A percentile compares a stretch with the other conserved stretches of the same genome.
phyloP scores from a whole-genome alignment of 73 alveolate genomes.

The Paramecium bursaria region DNA sequence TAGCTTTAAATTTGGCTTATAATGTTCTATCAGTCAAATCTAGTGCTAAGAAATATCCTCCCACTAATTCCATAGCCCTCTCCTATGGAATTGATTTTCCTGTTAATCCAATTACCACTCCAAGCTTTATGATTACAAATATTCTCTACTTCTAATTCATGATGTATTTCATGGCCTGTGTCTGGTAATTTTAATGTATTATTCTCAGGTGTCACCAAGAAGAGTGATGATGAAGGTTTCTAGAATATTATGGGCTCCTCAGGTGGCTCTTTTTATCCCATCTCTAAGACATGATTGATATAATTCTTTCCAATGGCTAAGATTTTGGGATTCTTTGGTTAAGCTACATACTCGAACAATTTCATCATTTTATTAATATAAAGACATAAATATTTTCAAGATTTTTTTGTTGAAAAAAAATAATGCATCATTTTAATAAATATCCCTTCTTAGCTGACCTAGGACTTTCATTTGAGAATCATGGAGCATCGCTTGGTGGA shows the following conservation, averaged over 20 bases:
- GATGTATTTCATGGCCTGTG: slow-evolving; percentile 78
- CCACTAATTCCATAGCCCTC: slow-evolving; percentile 79
- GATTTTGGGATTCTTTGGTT: slow-evolving; percentile 67
- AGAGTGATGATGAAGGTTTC: slow-evolving; percentile 72
- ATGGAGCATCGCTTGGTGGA: slow-evolving; percentile 80
- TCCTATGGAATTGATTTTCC: slow-evolving; percentile 70
- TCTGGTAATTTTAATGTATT: slow-evolving; percentile 9
- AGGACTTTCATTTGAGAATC: slow-evolving; percentile 78
- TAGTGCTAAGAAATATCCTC: slow-evolving; percentile 82
- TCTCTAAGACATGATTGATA: slow-evolving; percentile 78
- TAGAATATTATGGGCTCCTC: slow-evolving; percentile 77
- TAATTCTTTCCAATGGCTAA: slow-evolving; percentile 86
- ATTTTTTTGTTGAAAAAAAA: too few species aligned
- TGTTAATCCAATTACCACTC: slow-evolving; percentile 76
- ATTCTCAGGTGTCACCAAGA: slow-evolving; percentile 14
- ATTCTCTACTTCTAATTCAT: slow-evolving; percentile 79
- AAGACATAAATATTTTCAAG: too few species aligned
- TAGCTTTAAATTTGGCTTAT: slow-evolving; percentile 72
- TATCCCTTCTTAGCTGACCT: slow-evolving; percentile 83
- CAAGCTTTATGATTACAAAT: slow-evolving; percentile 64
- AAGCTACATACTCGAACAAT: slow-evolving; percentile 64
- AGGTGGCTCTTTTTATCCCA: slow-evolving; percentile 80
- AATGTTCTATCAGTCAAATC: slow-evolving; percentile 82
- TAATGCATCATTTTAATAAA: slow-evolving; percentile 71
- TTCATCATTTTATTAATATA: slow-evolving; percentile 6